Percentiles rank a stretch among this genome's conserved stretches.
Evolutionary conservation across 2,329 filamentous ascomycete species (phyloP).

Genomic region (Ambrosiella beaveri): DNA sequence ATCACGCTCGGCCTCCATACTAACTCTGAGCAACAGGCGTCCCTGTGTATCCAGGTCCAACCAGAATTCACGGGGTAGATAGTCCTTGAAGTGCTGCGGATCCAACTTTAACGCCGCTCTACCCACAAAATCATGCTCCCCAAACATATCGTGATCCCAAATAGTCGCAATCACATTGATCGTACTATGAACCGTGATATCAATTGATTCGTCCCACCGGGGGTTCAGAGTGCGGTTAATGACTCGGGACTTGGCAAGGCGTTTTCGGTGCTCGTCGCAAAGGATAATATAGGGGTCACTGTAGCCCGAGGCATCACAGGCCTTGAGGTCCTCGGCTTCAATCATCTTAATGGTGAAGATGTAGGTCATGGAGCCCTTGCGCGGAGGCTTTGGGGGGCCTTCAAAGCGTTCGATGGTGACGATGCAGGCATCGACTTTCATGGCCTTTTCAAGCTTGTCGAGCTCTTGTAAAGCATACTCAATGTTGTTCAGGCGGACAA

Average conservation of each 20-base stretch:
- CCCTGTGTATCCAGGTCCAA: slow-evolving; percentile 93
- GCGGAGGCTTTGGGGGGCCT: slow-evolving; percentile 46
- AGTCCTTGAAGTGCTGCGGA: slow-evolving; percentile 91
- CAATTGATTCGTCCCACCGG: slow-evolving; percentile 91
- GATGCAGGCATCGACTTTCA: slow-evolving; percentile 84
- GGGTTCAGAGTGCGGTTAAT: slow-evolving; percentile 83
- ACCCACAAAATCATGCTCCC: slow-evolving; percentile 93
- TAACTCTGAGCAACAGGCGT: slow-evolving; percentile 71
- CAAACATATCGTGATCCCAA: slow-evolving; percentile 96
- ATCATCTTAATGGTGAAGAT: slow-evolving; percentile 99
- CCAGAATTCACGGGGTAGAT: slow-evolving; percentile 92
- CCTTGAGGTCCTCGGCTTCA: slow-evolving; percentile 91
- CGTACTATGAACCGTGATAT: slow-evolving; percentile 81
- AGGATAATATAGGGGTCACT: slow-evolving; percentile 96
- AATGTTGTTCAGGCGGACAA: slow-evolving; percentile 95
- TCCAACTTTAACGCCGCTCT: slow-evolving; percentile 97
- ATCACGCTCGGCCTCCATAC: slow-evolving; percentile 96
- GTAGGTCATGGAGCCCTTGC: slow-evolving; percentile 63
- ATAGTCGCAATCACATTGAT: slow-evolving; percentile 92
- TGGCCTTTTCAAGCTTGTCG: slow-evolving; percentile 72
- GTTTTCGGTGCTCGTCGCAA: slow-evolving; percentile 93
- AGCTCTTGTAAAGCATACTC: slow-evolving; percentile 87
- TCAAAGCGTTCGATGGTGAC: slow-evolving; percentile 60
- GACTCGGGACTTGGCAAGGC: slow-evolving; percentile 83
- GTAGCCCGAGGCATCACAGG: slow-evolving; percentile 85